Conservation (phyloP, 2,329 filamentous ascomycete species). For the Fusarium sambucinum region DNA sequence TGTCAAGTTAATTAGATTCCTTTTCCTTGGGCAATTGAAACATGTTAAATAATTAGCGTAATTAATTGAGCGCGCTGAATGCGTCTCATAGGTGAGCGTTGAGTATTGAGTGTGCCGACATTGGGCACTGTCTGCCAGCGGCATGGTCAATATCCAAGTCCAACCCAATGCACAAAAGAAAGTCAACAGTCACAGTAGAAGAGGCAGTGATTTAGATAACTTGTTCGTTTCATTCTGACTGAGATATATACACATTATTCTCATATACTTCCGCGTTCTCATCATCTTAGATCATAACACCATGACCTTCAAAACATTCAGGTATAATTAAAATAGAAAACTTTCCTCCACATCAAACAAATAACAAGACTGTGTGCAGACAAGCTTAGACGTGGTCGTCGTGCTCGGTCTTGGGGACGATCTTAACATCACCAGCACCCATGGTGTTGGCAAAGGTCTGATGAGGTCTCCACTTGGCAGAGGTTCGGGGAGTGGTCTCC, state of each 20-base stretch:
- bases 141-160: no score
- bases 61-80: no score
- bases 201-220: not conserved
- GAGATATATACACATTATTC: conserved; percentile 43
- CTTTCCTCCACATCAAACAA: conserved; percentile 10
- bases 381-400: conserved; percentile 49
- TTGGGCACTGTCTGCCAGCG: no score
- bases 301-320: conserved; percentile 13
- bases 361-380: not conserved
- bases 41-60: no score
- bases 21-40: no score
- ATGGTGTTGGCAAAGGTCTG: conserved; percentile 72
- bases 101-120: no score
- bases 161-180: no score
- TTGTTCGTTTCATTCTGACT: conserved; percentile 32
- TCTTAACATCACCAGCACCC: conserved; percentile 47
- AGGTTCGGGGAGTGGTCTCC: conserved; percentile 82
- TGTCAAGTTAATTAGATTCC: no score
- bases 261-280: conserved; percentile 31
- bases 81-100: no score
- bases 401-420: conserved; percentile 49
- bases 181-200: not conserved
- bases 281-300: conserved; percentile 3
- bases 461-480: conserved; percentile 79
- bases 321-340: conserved; percentile 27